Evolutionary conservation across 148 eudicot species (phyloP), one percentile per base, ranked within the genome.

Genomic region (Rhododendron mucronatum): DNA sequence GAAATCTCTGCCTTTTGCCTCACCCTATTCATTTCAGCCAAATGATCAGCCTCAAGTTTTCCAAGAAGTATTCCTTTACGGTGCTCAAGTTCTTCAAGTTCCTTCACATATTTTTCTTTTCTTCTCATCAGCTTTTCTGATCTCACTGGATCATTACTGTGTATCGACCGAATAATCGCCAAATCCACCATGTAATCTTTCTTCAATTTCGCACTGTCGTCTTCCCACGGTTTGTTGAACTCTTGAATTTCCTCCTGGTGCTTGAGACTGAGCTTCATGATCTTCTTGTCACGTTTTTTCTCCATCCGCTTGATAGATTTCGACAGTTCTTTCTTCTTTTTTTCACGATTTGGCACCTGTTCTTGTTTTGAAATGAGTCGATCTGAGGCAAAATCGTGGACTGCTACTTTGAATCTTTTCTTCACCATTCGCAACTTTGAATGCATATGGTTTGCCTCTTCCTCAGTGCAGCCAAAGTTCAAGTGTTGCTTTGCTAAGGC

Each of bases 391-490:
- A 80, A 82, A 23, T 85, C 90, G 63, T 77, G 86, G 81, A 33
- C 71, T 30, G 39, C 67, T 23, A 4, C 39, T 71, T 71, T 71
- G 76, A 92, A 94, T 84, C 55, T 87, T 89, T 89, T 89, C 91
- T 90, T 92, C 75, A 91, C 79, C 28, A 67, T 65, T 53, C 89
- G 91, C 90, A 93, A 74, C 91, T 88, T 93, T 6, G 81, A 83
- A 89, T 91, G 90, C 37, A 91, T 88, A 59, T 57, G 85, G 53
- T 83, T 88, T 41, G 90, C 94, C 81, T 95, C 95, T 67, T 89
- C 90, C 83, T 91, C 94, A 18, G 69, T 86, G 87, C 97, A 96
- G 87, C 82, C 74, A 76, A 93, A 94, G 78, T 90, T 85, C 91
- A 94, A 81, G 78, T 78, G 87, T 39, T 92, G 83, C 85, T 88